A percentile compares a stretch with the other conserved stretches of the same genome.
These are phyloP conservation scores for Solanum corneliomulleri DNA, from an alignment of 257 asterid species.

Conservation along the genomic window DNA sequence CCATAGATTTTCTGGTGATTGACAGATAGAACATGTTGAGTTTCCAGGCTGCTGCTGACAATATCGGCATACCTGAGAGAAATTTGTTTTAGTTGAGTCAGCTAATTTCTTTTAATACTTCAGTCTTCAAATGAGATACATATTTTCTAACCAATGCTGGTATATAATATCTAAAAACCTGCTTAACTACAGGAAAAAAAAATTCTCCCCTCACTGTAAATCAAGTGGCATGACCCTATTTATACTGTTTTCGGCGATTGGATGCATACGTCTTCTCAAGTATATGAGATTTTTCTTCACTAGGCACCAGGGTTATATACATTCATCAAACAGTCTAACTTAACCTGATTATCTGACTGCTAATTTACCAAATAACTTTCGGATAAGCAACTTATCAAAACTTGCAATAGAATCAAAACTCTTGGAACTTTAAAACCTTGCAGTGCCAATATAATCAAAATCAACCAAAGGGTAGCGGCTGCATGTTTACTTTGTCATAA, in stretches of 20 bases:
- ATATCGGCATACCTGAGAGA: slow-evolving; percentile 80
- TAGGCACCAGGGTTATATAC: not conserved
- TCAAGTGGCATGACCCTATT: not conserved
- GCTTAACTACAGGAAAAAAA: not conserved
- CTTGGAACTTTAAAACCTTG: not conserved
- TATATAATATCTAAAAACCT: not conserved
- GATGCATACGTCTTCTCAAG: not conserved
- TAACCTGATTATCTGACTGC: not conserved
- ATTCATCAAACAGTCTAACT: not conserved
- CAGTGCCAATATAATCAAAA: not conserved
- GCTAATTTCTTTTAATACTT: not conserved
- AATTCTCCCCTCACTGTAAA: not conserved
- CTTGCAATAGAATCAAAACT: not conserved
- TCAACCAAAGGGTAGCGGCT: not conserved
- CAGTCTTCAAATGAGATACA: not conserved
- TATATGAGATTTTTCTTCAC: not conserved
- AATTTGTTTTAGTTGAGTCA: slow-evolving; percentile 14
- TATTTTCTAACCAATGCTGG: not conserved
- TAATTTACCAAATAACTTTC: not conserved
- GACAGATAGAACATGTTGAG: slow-evolving; percentile 74
- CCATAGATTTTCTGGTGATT: slow-evolving; percentile 91
- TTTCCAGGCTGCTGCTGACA: slow-evolving; percentile 98
- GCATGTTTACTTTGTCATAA: too few relatives aligned
- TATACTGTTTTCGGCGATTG: not conserved
- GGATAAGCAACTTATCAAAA: not conserved